Base-by-base conservation (phyloP, 306 rosid genomes). In the Acacia crassicarpa region DNA sequence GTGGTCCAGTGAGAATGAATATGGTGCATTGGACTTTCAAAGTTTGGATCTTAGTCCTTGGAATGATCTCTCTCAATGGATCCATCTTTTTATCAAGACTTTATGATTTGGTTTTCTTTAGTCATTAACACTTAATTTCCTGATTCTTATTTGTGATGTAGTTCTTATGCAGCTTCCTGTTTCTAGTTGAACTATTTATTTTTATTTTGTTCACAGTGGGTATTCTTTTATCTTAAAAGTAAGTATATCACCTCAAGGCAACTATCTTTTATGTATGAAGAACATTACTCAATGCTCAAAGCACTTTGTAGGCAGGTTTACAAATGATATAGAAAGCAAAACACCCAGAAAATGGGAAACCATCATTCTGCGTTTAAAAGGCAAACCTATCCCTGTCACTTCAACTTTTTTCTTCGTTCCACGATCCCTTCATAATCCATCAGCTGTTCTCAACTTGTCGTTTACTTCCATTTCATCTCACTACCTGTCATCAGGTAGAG, bases 31-130 rank as follows among this genome's bases (percentile, higher is more conserved):
- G 20, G 46, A 67, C 27, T 86, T 70, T 41, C 72, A 79, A 79
- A 51, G 77, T 56, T n/a, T 56, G 67, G 54, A 69, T 58, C 15
- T 58, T 76, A 75, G 76, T 75, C 59, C 59, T 70, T 79, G 49
- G 25, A 59, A 53, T 69, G 61, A 61, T 53, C 41, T 79, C 63
- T 41, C 63, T 46, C 19, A 13, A 14, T 48, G 53, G 17, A 48
- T 48, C 53, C n/a, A 49, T 40, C 30, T 25, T 62, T 71, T 74
- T 9, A 41, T 71, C 74, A 65, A 63, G 17, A 53, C 32, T 53
- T 70, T 79, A 61, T 46, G 51, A 68, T 79, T 74, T 72, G 48
- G 80, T 86, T 79, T 76, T 71, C 67, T 71, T 54, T 44, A 43
- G 80, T 44, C 48, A 43, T 22, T 4, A 69, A n/a, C 45, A 10